Evolutionary conservation across 495 filamentous ascomycete genomes (phyloP).

Genomic region (Amorphotheca resinae): DNA sequence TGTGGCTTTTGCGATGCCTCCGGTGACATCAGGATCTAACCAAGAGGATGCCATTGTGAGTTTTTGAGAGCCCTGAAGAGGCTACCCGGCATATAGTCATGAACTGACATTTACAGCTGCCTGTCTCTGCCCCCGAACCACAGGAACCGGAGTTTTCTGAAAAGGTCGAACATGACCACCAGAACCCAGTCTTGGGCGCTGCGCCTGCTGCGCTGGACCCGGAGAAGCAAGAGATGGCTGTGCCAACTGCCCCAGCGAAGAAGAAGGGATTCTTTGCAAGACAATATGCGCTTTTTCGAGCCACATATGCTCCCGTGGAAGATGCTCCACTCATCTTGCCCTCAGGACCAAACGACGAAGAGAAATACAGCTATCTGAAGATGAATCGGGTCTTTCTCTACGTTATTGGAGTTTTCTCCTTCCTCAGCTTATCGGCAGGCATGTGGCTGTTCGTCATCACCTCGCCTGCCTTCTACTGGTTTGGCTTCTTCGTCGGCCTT

Average conservation of each 20-base stretch:
- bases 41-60: not conserved
- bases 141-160: not conserved
- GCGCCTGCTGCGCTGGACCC: not conserved
- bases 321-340: slow-evolving; percentile 16
- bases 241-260: not conserved
- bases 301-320: slow-evolving; percentile 6
- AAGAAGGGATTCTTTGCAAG: not conserved
- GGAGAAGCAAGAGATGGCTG: not conserved
- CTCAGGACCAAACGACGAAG: slow-evolving; percentile 18
- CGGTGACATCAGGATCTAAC: too few species aligned
- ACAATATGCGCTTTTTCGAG: not conserved
- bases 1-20: too few species aligned
- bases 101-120: not conserved
- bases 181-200: not conserved
- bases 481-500: slow-evolving; percentile 12
- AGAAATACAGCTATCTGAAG: slow-evolving; percentile 20
- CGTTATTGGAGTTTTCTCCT: slow-evolving; percentile 14
- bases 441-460: slow-evolving; percentile 18
- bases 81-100: not conserved
- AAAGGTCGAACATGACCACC: not conserved
- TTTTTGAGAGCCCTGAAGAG: not conserved
- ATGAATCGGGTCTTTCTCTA: slow-evolving; percentile 19
- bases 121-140: not conserved
- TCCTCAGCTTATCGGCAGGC: slow-evolving; percentile 20
- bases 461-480: slow-evolving; percentile 16